Conservation (phyloP, 2,329 filamentous ascomycete genomes). For the Ascochyta viciae-villosae region DNA sequence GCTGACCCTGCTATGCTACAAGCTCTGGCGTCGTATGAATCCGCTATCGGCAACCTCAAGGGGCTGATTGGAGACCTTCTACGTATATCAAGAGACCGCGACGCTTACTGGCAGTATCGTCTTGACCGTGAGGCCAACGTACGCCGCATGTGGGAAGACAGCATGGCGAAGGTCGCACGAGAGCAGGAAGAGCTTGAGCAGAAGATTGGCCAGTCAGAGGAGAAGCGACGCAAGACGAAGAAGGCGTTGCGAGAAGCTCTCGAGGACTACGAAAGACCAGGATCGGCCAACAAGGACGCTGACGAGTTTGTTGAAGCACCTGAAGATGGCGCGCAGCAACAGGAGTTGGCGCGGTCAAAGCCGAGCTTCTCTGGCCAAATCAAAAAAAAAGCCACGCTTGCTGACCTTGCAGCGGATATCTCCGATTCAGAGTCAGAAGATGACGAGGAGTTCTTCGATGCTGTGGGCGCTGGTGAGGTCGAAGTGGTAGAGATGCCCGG, state of each 20-base stretch:
- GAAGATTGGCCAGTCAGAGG: constrained; percentile 85
- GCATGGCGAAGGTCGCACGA: constrained; percentile 90
- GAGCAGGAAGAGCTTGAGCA: constrained; percentile 93
- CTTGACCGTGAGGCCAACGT: constrained; percentile 91
- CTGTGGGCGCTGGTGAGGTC: constrained; percentile 90
- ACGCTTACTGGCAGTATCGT: constrained; percentile 96
- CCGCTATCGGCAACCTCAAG: constrained; percentile 85
- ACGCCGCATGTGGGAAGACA: constrained; percentile 97
- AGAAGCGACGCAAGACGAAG: constrained; percentile 89
- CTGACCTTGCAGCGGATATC: constrained; percentile 69
- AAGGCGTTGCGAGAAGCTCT: constrained; percentile 86
- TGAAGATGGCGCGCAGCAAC: constrained; percentile 46
- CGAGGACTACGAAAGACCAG: constrained; percentile 57
- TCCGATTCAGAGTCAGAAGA: constrained; percentile 78
- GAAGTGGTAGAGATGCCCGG: constrained; percentile 74
- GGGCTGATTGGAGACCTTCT: constrained; percentile 84
- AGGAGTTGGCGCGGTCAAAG: constrained; percentile 23
- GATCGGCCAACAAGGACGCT: constrained; percentile 22
- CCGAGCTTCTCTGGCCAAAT: constrained; percentile 30
- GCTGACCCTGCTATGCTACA: constrained; percentile 78
- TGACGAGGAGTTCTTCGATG: constrained; percentile 96
- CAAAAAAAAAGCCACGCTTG: constrained; percentile 70
- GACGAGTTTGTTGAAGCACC: constrained; percentile 45
- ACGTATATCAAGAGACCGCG: constrained; percentile 90
- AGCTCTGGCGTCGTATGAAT: constrained; percentile 85